Percentiles rank a stretch among this genome's conserved stretches.
These are phyloP conservation scores for Trypanosoma melophagium DNA, from an alignment of 208 protist genomes.

Conservation along the genomic window DNA sequence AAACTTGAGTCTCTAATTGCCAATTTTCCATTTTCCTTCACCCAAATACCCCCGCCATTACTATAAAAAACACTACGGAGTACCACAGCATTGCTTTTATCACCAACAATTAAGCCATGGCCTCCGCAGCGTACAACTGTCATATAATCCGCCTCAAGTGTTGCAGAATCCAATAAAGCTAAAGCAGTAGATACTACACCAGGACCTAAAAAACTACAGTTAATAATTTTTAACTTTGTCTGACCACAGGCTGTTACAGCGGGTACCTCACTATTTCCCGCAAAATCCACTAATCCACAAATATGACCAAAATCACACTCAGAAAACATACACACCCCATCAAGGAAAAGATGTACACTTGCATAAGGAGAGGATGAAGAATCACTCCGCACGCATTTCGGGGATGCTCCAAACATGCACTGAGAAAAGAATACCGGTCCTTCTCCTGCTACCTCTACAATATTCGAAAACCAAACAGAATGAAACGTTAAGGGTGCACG, in stretches of 20 bases:
- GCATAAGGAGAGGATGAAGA: constrained; percentile 5
- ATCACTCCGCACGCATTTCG: too few relatives aligned
- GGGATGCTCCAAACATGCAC: constrained; percentile 42
- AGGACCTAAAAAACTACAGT: constrained; percentile 25
- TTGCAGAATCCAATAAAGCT: constrained; percentile 15
- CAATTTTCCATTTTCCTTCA: constrained; percentile 17
- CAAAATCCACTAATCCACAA: constrained; percentile 4
- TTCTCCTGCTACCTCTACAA: constrained; percentile 41
- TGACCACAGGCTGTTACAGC: constrained; percentile 10
- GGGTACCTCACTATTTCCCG: constrained; percentile 14
- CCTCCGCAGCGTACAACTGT: constrained; percentile 16
- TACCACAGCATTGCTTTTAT: constrained; percentile 15
- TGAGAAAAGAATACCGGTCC: constrained; percentile 58
- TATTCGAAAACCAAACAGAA: constrained; percentile 41
- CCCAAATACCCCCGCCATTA: constrained; percentile 24
- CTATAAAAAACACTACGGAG: constrained; percentile 11
- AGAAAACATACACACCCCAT: constrained; percentile 17
- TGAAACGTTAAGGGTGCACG: constrained; percentile 44
- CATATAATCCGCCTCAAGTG: constrained; percentile 23
- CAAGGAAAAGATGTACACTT: constrained; percentile 15
- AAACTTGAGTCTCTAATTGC: constrained; percentile 20
- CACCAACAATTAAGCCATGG: constrained; percentile 21
- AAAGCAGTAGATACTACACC: constrained; percentile 20
- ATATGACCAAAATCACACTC: constrained; percentile 23
- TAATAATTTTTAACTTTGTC: constrained; percentile 14